Evolutionary conservation across 192 early-diverging fungal genomes (phyloP).

Genomic region (Gigaspora rosea): DNA sequence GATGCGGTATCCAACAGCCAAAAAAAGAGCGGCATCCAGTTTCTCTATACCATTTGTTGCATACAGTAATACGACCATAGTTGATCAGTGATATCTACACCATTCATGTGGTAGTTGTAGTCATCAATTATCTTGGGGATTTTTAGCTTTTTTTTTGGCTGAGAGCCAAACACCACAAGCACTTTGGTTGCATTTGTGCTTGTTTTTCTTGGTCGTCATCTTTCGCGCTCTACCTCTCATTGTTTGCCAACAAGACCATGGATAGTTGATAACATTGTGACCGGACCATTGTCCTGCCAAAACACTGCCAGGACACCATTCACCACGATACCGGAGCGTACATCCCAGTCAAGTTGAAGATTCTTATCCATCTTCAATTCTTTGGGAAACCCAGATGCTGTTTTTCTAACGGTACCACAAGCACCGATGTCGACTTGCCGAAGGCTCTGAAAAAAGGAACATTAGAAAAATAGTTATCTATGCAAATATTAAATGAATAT

Average conservation of each 20-base stretch:
- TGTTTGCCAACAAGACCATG: too few species aligned
- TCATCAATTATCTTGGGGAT: slow-evolving; percentile 33
- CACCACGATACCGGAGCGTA: too few species aligned
- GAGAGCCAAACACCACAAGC: slow-evolving; percentile 17
- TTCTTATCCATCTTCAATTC: too few species aligned
- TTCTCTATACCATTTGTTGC: slow-evolving; percentile 14
- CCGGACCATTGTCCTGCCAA: too few species aligned
- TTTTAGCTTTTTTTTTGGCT: not conserved
- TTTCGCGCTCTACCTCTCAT: too few species aligned
- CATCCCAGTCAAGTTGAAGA: too few species aligned
- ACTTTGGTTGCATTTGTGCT: too few species aligned
- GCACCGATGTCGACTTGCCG: slow-evolving; percentile 25
- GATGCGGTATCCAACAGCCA: slow-evolving; percentile 28
- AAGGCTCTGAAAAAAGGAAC: slow-evolving; percentile 34
- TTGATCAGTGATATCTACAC: slow-evolving; percentile 34
- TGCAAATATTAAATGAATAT: slow-evolving; percentile 36
- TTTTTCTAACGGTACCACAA: slow-evolving; percentile 31
- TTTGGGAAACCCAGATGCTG: slow-evolving; percentile 3
- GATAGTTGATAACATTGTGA: too few species aligned
- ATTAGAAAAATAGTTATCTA: slow-evolving; percentile 33
- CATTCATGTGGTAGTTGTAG: slow-evolving; percentile 33
- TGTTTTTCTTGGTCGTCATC: too few species aligned
- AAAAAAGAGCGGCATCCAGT: slow-evolving; percentile 32
- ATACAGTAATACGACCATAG: slow-evolving; percentile 23
- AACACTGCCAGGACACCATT: too few species aligned